phyloP scores from a whole-genome alignment of 2,329 filamentous ascomycete genomes.

The Ascosphaera apis region DNA sequence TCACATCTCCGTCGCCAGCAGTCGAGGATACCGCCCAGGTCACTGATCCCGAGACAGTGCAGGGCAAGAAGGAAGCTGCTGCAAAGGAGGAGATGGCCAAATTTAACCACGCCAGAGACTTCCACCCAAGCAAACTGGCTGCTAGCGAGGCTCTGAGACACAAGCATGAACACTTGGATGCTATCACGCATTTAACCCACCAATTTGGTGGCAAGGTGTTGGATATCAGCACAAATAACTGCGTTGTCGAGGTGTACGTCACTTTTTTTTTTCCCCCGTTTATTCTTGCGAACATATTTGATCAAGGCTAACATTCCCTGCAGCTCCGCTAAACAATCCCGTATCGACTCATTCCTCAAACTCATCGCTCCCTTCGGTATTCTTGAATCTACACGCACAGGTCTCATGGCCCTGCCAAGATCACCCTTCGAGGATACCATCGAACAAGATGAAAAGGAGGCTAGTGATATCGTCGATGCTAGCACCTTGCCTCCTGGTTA shows the following conservation, averaged over 20 bases:
- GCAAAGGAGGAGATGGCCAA: constrained; percentile 15
- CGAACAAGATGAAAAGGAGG: constrained; percentile 61
- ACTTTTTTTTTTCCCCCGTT: not conserved
- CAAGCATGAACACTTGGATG: constrained; percentile 93
- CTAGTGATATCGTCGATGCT: constrained; percentile 81
- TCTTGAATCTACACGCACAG: constrained; percentile 82
- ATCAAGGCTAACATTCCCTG: constrained; percentile 1
- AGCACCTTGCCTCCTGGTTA: constrained; percentile 85
- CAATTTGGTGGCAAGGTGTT: constrained; percentile 95
- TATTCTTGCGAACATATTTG: constrained; percentile 2
- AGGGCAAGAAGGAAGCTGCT: constrained; percentile 16
- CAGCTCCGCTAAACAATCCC: constrained; percentile 72
- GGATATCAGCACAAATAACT: constrained; percentile 95
- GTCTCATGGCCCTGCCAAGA: constrained; percentile 87
- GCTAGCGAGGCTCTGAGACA: constrained; percentile 75
- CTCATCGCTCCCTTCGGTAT: constrained; percentile 86
- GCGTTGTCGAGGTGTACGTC: constrained; percentile 86
- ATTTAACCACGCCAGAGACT: constrained; percentile 33
- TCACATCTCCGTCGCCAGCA: constrained; percentile 41
- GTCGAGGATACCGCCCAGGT: constrained; percentile 14
- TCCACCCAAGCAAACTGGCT: constrained; percentile 71
- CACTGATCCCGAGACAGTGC: too few relatives aligned
- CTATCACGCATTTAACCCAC: constrained; percentile 88
- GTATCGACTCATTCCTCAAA: constrained; percentile 97
- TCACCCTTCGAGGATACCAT: constrained; percentile 60